A percentile compares a stretch with the other conserved stretches of the same genome.
Conservation (phyloP, 83 land plant species). For the Isoetes engelmannii region DNA sequence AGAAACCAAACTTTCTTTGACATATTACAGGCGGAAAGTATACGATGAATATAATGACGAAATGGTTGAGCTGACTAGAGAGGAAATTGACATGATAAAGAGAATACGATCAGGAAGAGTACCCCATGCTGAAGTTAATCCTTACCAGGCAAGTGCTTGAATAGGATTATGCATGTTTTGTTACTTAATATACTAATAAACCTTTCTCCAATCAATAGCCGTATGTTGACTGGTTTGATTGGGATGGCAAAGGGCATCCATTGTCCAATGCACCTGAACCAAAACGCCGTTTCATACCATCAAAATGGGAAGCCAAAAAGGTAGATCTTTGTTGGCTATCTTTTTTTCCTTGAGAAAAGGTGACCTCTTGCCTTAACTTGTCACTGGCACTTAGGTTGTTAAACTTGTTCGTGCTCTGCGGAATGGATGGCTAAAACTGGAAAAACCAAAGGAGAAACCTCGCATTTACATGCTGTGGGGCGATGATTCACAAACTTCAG, state of each 20-base stretch:
- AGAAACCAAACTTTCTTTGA: too few relatives aligned
- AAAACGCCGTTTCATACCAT: slow-evolving; percentile 90
- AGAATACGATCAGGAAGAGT: slow-evolving; percentile 68
- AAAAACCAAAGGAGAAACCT: slow-evolving; percentile 74
- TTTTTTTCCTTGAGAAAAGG: not conserved
- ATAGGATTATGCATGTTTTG: not conserved
- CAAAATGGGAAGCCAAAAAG: slow-evolving; percentile 97
- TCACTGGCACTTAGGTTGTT: slow-evolving; percentile 52
- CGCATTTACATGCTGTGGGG: slow-evolving; percentile 74
- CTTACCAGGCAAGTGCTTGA: slow-evolving; percentile 47
- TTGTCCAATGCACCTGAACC: slow-evolving; percentile 98
- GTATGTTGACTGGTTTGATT: slow-evolving; percentile 92
- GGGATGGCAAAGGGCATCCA: slow-evolving; percentile 76
- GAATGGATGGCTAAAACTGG: slow-evolving; percentile 72
- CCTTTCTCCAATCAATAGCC: slow-evolving; percentile 42
- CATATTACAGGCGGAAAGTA: slow-evolving; percentile 60
- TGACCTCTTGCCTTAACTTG: not conserved
- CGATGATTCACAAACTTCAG: slow-evolving; percentile 62
- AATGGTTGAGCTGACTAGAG: slow-evolving; percentile 71
- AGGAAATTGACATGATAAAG: slow-evolving; percentile 50
- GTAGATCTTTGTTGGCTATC: slow-evolving; percentile 21
- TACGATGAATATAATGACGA: slow-evolving; percentile 97
- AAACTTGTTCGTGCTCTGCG: slow-evolving; percentile 63
- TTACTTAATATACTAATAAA: not conserved
- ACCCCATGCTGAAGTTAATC: slow-evolving; percentile 84